These are phyloP conservation scores for Gossypium raimondii DNA, from an alignment of 345 rosid species.

Conservation along the genomic window DNA sequence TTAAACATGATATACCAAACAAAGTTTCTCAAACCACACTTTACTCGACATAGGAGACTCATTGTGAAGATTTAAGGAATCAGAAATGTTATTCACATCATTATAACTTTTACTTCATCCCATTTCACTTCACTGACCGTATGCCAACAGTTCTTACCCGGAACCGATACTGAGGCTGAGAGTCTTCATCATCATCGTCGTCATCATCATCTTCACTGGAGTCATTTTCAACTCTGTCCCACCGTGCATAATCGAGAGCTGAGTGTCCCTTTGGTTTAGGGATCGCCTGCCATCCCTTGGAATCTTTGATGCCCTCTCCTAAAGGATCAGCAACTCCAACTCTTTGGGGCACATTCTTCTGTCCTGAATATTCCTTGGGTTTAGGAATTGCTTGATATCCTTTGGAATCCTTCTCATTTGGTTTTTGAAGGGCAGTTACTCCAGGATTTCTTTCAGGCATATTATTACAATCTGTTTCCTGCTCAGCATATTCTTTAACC, in stretches of 20 bases:
- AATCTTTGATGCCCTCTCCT: slow-evolving; percentile 35
- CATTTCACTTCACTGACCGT: slow-evolving; percentile 65
- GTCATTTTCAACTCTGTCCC: slow-evolving; percentile 75
- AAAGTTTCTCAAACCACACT: slow-evolving; percentile 5
- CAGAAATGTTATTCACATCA: background rate
- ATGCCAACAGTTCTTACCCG: slow-evolving; percentile 78
- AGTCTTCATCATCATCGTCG: slow-evolving; percentile 52
- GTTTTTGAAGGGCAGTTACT: slow-evolving; percentile 26
- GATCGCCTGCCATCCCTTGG: slow-evolving; percentile 83
- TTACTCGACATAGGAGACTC: background rate
- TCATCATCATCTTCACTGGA: slow-evolving; percentile 80
- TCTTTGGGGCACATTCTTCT: slow-evolving; percentile 25
- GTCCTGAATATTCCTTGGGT: slow-evolving; percentile 65
- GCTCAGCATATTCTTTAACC: slow-evolving; percentile 25
- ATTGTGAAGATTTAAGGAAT: background rate
- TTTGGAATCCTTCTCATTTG: slow-evolving; percentile 34
- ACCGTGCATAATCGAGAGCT: slow-evolving; percentile 73
- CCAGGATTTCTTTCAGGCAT: slow-evolving; percentile 26
- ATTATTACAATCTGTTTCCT: slow-evolving; percentile 12
- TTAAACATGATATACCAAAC: slow-evolving; percentile 4
- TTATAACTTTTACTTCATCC: background rate
- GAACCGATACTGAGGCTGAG: slow-evolving; percentile 70
- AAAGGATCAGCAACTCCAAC: slow-evolving; percentile 23
- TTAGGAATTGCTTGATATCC: slow-evolving; percentile 81
- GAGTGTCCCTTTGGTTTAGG: slow-evolving; percentile 99